Base-by-base conservation (phyloP, 2,329 filamentous ascomycete genomes). In the Elsinoe ampelina region DNA sequence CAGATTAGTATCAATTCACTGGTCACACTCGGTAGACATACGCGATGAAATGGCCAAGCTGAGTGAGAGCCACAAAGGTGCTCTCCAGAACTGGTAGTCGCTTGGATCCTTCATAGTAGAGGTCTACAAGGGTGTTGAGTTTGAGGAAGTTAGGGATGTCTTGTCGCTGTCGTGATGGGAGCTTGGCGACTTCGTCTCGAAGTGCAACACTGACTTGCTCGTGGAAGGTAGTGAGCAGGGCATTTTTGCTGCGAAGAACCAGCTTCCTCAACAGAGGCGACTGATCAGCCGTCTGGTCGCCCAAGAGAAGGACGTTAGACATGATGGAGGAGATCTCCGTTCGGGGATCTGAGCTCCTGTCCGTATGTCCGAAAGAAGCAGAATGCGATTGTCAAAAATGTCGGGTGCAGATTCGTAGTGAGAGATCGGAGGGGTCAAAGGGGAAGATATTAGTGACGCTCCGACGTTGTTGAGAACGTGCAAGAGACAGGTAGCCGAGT, bases 241-340 rank as follows among this genome's bases (percentile, higher is more conserved):
- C 79, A 66, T 78, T 78, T 65, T 75, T 74, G 63, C 72, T 76
- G 64, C 74, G 72, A 52, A 74, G 70, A 57, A 70, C 69, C 30
- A 75, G 69, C 63, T 75, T 75, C 62, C 73, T 71, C 59, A 87
- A 72, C 61, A 85, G 81, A 62, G 73, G 74, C 66, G 85, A 80
- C 63, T 83, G 83, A 68, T 85, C 82, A 64, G 82, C 77, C 59
- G 84, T 86, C 71, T 87, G 84, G 67, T 87, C 84, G 72, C 84
- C 84, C 67, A 87, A 86, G 60, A 87, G 79, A 68, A 85, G 78
- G 58, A 74, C 66, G 65, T 77, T 77, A 67, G 68, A 67, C 68
- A 71, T 71, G n/a, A 52, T 68, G 22, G 45, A 50, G 45, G 26
- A n/a, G 45, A 26, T 13, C 26, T 26, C 17, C 13, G 22, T 5